These are phyloP conservation scores for Rhodotorula sp. DNA, from an alignment of 1,284 basidiomycete species.

Conservation along the genomic window DNA sequence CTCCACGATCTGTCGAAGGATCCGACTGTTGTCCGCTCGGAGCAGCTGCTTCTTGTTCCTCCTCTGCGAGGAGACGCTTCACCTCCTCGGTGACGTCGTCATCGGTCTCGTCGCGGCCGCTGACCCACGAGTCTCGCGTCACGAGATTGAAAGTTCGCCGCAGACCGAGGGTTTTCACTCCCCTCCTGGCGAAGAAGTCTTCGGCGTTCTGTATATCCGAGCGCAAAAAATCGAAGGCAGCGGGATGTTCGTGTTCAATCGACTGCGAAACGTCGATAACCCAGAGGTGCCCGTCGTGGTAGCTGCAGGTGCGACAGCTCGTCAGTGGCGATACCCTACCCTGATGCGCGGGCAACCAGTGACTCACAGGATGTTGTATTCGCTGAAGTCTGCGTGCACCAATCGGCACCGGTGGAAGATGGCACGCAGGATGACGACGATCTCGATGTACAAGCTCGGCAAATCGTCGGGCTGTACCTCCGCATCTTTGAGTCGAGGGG, in stretches of 20 bases:
- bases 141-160: conserved; percentile 84
- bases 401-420: conserved; percentile 90
- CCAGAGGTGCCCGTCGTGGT: conserved; percentile 67
- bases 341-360: conserved; percentile 18
- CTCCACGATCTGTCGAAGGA: conserved; percentile 46
- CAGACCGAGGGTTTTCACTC: conserved; percentile 74
- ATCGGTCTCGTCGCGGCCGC: conserved; percentile 45
- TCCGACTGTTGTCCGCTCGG: conserved; percentile 41
- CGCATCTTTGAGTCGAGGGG: conserved; percentile 87
- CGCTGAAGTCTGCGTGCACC: conserved; percentile 95
- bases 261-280: conserved; percentile 99
- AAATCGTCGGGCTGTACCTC: conserved; percentile 60
- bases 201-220: conserved; percentile 90
- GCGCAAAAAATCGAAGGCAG: conserved; percentile 92
- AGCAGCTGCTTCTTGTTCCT: conserved; percentile 5
- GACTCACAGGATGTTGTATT: conserved; percentile 93
- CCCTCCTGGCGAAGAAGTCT: conserved; percentile 79
- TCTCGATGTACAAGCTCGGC: conserved; percentile 69
- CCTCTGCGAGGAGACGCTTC: conserved; percentile 28
- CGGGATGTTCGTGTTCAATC: conserved; percentile 96
- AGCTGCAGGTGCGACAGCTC: conserved; percentile 44
- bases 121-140: conserved; percentile 58
- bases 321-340: not conserved
- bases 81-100: conserved; percentile 36
- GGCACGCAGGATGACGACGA: conserved; percentile 73